phyloP scores from a whole-genome alignment of 2,329 filamentous ascomycete species.

The Sarocladium kiliense region DNA sequence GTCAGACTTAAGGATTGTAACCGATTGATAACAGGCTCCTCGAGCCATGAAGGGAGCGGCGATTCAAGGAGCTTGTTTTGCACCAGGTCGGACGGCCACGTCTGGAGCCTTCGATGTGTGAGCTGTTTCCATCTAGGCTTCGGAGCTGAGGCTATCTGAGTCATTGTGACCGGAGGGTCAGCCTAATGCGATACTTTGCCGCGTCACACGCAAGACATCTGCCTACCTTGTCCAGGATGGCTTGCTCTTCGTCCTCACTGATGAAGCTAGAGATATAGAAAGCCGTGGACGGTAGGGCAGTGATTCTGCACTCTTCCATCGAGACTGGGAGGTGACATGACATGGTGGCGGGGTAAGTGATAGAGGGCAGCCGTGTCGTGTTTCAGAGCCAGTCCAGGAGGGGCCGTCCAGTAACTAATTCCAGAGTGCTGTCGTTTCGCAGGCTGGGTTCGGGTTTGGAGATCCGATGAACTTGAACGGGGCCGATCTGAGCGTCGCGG shows the following conservation, averaged over 20 bases:
- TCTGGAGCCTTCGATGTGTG: conserved; percentile 83
- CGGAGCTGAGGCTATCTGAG: conserved; percentile 57
- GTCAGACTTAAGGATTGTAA: conserved; percentile 44
- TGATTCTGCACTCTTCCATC: conserved; percentile 48
- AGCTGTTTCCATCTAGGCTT: conserved; percentile 82
- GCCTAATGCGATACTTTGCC: neutral
- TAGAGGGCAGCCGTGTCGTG: too few species aligned
- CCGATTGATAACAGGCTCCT: conserved; percentile 61
- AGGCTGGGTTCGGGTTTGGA: neutral
- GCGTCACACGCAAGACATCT: neutral
- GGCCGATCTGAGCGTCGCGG: too few species aligned
- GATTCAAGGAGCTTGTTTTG: conserved; percentile 70
- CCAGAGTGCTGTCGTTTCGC: too few species aligned
- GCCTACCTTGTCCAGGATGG: conserved; percentile 64
- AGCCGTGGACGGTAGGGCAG: conserved; percentile 55
- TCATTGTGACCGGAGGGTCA: conserved; percentile 11
- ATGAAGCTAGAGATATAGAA: conserved; percentile 90
- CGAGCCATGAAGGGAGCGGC: conserved; percentile 71
- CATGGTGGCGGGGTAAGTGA: conserved; percentile 10
- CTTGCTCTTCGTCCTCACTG: conserved; percentile 64
- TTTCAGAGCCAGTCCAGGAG: too few species aligned
- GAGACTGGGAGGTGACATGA: conserved; percentile 33
- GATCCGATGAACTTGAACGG: too few species aligned
- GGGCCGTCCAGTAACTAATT: too few species aligned
- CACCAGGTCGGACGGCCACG: conserved; percentile 80